Base-by-base conservation (phyloP, 306 rosid species). In the Corylus heterophylla region DNA sequence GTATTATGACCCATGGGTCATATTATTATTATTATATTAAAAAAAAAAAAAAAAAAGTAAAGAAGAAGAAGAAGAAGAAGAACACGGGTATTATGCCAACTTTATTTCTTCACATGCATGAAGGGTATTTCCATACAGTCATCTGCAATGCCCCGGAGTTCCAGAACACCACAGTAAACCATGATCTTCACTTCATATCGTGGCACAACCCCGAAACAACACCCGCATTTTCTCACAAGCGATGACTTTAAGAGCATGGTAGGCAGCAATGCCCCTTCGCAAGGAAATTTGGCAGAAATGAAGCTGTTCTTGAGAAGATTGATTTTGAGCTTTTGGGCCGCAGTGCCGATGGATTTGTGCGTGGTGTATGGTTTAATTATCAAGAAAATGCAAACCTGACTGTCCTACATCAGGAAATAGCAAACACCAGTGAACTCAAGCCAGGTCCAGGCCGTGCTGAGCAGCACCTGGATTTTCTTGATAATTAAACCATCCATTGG, bases 131-230 rank as follows among this genome's bases (percentile, higher is more conserved):
- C 76, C 95, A 92, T 85, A 92, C 95, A 0, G 97, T 92, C 83
- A 92, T 92, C 76, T 92, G 94, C 86, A 90, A 90, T 45, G 90
- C 93, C 0, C 78, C 85, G 4, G 97, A 92, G 89, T 92, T 90
- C 76, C 83, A 64, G 54, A 92, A 92, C 86, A 89, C 93, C 2
- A 90, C 93, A 0, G 95, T 89, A 68, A 90, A 86, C 85, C 97
- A 92, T 74, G 97, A 92, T 78, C 94, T 92, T 64, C 97, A 92
- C 85, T 92, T 89, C 82, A 92, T 92, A 83, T 90, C 95, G 48
- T 90, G 97, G 97, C 93, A 92, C 88, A 92, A 80, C 94, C 71
- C 95, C 93, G 1, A 90, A 92, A 73, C 95, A 92, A 73, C 97
- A 92, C 72, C 93, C 95, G 0, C 93, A 90, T 87, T 92, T 92